phyloP scores from a whole-genome alignment of 2,329 filamentous ascomycete species.

The Neonectria punicea region DNA sequence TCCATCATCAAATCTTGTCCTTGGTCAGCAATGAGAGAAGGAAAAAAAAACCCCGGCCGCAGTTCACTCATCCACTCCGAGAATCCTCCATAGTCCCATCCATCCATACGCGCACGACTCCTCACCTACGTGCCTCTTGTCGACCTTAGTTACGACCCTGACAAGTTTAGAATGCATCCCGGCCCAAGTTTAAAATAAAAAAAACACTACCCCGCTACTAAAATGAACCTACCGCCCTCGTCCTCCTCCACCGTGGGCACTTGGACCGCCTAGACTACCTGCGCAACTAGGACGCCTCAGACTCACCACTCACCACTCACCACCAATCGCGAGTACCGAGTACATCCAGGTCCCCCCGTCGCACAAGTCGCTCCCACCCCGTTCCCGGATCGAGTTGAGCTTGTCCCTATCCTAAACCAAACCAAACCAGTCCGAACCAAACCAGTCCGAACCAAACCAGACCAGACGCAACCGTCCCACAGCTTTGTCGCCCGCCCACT shows the following conservation, averaged over 20 bases:
- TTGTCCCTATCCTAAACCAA: slow-evolving; percentile 20
- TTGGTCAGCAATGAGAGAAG: slow-evolving; percentile 24
- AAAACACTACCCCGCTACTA: slow-evolving; percentile 30
- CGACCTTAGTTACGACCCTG: not conserved
- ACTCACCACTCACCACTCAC: not conserved
- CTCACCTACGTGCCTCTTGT: not conserved
- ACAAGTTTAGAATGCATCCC: slow-evolving; percentile 2
- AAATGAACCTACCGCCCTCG: slow-evolving; percentile 28
- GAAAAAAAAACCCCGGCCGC: slow-evolving; percentile 3
- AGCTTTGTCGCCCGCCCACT: slow-evolving; percentile 13
- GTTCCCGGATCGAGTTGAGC: slow-evolving; percentile 22
- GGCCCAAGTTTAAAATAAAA: slow-evolving; percentile 13
- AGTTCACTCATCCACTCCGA: not conserved
- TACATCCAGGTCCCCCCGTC: not conserved
- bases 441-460: not conserved
- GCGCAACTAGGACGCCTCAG: slow-evolving; percentile 22
- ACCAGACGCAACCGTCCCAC: slow-evolving; percentile 16
- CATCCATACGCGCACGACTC: slow-evolving; percentile 3
- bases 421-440: not conserved
- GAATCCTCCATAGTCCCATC: not conserved
- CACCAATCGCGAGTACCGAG: not conserved
- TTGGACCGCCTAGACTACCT: not conserved
- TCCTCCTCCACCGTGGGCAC: slow-evolving; percentile 8
- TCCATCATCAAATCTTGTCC: slow-evolving; percentile 34
- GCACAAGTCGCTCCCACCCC: slow-evolving; percentile 20